phyloP scores from a whole-genome alignment of 2,329 filamentous ascomycete genomes.

The Aureobasidium sp. region DNA sequence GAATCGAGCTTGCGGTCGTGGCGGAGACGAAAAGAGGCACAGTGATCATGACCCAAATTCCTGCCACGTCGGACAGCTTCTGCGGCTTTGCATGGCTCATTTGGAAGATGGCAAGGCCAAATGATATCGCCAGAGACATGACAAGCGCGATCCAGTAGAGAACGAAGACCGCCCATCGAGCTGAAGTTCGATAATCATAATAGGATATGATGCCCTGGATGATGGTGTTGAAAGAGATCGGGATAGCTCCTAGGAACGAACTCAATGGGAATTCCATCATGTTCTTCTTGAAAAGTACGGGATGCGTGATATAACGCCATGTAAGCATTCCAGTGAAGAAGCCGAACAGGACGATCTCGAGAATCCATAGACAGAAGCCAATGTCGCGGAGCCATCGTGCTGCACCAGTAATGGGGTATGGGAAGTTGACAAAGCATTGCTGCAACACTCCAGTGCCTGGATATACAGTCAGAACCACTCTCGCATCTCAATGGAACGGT shows the following conservation, averaged over 20 bases:
- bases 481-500: not conserved
- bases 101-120: slow-evolving; percentile 20
- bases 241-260: slow-evolving; percentile 22
- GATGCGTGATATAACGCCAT: slow-evolving; percentile 19
- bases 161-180: slow-evolving; percentile 20
- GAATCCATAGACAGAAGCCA: slow-evolving; percentile 23
- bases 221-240: slow-evolving; percentile 22
- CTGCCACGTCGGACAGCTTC: slow-evolving; percentile 20
- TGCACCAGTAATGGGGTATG: slow-evolving; percentile 19
- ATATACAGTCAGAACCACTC: not conserved
- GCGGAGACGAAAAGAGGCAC: slow-evolving; percentile 8
- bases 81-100: slow-evolving; percentile 17
- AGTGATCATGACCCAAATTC: slow-evolving; percentile 18
- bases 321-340: slow-evolving; percentile 20
- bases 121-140: slow-evolving; percentile 15
- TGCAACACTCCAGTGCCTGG: slow-evolving; percentile 17
- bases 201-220: slow-evolving; percentile 22
- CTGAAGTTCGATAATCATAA: slow-evolving; percentile 20
- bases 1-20: not conserved
- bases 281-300: slow-evolving; percentile 18
- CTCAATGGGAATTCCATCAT: slow-evolving; percentile 21
- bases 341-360: slow-evolving; percentile 22
- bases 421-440: slow-evolving; percentile 20
- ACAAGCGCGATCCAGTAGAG: slow-evolving; percentile 23
- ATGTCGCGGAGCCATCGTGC: slow-evolving; percentile 19